A percentile compares a stretch with the other conserved stretches of the same genome.
These are phyloP conservation scores for Candida patagonica DNA, from an alignment of 805 yeast species.

Conservation along the genomic window DNA sequence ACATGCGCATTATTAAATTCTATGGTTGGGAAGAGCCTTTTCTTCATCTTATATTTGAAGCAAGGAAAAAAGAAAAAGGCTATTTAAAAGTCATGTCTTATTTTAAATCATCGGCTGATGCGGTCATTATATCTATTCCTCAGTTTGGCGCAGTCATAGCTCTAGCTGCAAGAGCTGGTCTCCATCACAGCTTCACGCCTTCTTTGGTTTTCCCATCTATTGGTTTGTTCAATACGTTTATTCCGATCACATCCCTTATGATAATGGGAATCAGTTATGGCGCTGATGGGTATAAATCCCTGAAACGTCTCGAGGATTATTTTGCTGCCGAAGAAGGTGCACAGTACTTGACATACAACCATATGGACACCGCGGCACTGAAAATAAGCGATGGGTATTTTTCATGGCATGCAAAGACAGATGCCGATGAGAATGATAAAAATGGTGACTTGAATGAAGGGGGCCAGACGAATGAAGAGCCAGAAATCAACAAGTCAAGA, in stretches of 20 bases:
- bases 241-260: slow-evolving; percentile 56
- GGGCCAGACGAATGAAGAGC: slow-evolving; percentile 4
- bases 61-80: slow-evolving; percentile 51
- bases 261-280: slow-evolving; percentile 69
- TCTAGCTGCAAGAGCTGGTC: slow-evolving; percentile 37
- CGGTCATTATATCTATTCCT: slow-evolving; percentile 59
- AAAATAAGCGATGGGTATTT: slow-evolving; percentile 45
- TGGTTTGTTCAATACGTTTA: slow-evolving; percentile 54
- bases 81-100: slow-evolving; percentile 54
- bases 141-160: slow-evolving; percentile 58
- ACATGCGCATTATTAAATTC: slow-evolving; percentile 71
- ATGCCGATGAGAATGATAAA: slow-evolving; percentile 10
- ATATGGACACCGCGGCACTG: slow-evolving; percentile 33
- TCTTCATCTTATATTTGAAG: slow-evolving; percentile 37
- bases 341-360: slow-evolving; percentile 19
- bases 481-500: neutral
- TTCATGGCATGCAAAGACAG: slow-evolving; percentile 51
- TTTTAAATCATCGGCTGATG: slow-evolving; percentile 51
- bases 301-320: slow-evolving; percentile 75
- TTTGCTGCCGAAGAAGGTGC: slow-evolving; percentile 40
- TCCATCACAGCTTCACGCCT: slow-evolving; percentile 37
- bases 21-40: slow-evolving; percentile 85
- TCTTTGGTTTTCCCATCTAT: slow-evolving; percentile 63
- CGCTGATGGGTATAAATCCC: slow-evolving; percentile 80
- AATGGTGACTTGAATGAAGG: slow-evolving; percentile 13